Evolutionary conservation across 441 rosid genomes (phyloP).

Genomic region (Populus hybrid): DNA sequence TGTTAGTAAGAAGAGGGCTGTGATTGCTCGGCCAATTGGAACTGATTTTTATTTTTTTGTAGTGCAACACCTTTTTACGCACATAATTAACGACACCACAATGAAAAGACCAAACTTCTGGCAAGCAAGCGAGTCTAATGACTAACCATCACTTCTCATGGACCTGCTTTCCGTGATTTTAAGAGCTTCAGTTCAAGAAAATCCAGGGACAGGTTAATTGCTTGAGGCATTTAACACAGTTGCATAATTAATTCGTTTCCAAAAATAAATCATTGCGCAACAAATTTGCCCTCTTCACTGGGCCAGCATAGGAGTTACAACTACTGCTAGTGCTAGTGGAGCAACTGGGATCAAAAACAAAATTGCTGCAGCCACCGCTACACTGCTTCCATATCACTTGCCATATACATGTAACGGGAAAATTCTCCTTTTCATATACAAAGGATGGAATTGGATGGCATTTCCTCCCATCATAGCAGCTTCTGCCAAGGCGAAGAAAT

Average conservation of each 20-base stretch:
- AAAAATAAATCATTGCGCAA: not conserved
- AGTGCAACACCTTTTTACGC: not conserved
- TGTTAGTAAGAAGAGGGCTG: not conserved
- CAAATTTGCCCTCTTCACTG: not conserved
- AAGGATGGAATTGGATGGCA: not conserved
- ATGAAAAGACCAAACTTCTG: not conserved
- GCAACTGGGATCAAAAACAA: constrained; percentile 45
- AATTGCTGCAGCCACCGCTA: constrained; percentile 52
- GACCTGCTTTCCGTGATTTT: not conserved
- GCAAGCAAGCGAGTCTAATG: not conserved
- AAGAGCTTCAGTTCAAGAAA: not conserved
- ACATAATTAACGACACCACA: not conserved
- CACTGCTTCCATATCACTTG: not conserved
- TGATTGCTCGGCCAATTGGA: not conserved
- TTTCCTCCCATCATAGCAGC: not conserved
- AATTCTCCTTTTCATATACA: not conserved
- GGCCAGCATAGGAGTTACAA: not conserved
- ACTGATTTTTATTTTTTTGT: not conserved
- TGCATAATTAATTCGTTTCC: not conserved
- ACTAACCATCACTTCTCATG: not conserved
- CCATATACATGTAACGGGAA: constrained; percentile 1
- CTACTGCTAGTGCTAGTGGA: constrained; percentile 22
- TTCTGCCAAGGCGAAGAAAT: not conserved
- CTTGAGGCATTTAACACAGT: too few relatives aligned
- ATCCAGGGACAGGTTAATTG: not conserved